These are phyloP conservation scores for Aspergillus fischeri DNA, from an alignment of 2,329 filamentous ascomycete species.

Conservation along the genomic window DNA sequence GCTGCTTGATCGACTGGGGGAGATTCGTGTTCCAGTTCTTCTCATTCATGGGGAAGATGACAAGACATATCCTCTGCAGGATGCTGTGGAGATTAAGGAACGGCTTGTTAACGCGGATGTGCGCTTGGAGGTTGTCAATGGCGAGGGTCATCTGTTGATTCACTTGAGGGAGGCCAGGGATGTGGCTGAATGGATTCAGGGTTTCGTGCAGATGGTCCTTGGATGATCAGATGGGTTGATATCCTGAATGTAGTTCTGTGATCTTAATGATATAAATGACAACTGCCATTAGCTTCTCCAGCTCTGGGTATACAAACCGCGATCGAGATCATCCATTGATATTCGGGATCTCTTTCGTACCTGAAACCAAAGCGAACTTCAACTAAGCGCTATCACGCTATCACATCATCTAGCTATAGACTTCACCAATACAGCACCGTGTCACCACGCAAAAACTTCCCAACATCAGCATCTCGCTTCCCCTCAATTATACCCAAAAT, in stretches of 20 bases:
- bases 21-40: neutral
- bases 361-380: neutral
- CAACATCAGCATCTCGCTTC: conserved; percentile 27
- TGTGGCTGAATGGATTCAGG: conserved; percentile 1
- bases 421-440: neutral
- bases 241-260: no score
- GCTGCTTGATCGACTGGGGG: neutral
- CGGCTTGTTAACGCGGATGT: neutral
- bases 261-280: no score
- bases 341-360: no score
- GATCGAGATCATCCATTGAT: no score
- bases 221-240: neutral
- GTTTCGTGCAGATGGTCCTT: neutral
- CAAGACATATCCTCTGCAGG: neutral
- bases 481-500: conserved; percentile 25
- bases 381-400: no score
- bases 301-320: no score
- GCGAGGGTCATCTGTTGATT: conserved; percentile 1
- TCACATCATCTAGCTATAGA: no score
- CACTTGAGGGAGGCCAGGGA: neutral
- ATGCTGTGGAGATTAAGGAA: neutral
- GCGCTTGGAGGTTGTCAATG: neutral
- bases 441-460: conserved; percentile 8
- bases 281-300: no score
- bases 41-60: conserved; percentile 2